Conservation (phyloP, 2,329 filamentous ascomycete genomes). For the Ophiognomonia clavigignenti-juglandacearum region DNA sequence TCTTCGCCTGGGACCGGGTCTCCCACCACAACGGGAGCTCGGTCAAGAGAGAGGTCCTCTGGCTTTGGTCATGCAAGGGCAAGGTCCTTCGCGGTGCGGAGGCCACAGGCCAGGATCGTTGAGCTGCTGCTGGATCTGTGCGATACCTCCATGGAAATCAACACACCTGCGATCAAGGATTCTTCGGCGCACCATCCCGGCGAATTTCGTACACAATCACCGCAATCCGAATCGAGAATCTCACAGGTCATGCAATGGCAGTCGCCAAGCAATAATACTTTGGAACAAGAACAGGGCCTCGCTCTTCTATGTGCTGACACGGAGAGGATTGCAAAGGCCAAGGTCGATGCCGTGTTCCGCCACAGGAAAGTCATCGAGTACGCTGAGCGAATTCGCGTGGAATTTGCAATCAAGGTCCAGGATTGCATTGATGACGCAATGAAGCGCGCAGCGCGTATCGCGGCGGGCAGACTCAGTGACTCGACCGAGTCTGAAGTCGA, state of each 20-base stretch:
- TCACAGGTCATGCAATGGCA: conserved; percentile 96
- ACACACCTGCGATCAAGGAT: conserved; percentile 88
- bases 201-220: conserved; percentile 88
- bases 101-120: conserved; percentile 87
- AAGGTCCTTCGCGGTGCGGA: conserved; percentile 84
- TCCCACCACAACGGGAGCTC: conserved; percentile 65
- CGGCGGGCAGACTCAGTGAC: conserved; percentile 78
- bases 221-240: conserved; percentile 91
- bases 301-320: conserved; percentile 87
- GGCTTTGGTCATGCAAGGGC: conserved; percentile 76
- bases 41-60: conserved; percentile 65
- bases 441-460: conserved; percentile 82
- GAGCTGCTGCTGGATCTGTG: conserved; percentile 92
- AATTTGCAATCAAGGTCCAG: conserved; percentile 88
- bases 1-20: conserved; percentile 70
- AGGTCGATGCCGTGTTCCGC: conserved; percentile 88
- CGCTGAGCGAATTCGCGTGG: conserved; percentile 87
- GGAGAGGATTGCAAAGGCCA: conserved; percentile 74
- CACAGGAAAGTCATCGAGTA: conserved; percentile 94
- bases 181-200: conserved; percentile 60
- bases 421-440: conserved; percentile 93
- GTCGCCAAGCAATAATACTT: conserved; percentile 81
- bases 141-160: conserved; percentile 93
- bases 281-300: conserved; percentile 90
- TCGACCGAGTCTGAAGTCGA: conserved; percentile 61